Evolutionary conservation across 805 yeast species (phyloP).

Genomic region (Schwanniomyces pseudopolymorphus): DNA sequence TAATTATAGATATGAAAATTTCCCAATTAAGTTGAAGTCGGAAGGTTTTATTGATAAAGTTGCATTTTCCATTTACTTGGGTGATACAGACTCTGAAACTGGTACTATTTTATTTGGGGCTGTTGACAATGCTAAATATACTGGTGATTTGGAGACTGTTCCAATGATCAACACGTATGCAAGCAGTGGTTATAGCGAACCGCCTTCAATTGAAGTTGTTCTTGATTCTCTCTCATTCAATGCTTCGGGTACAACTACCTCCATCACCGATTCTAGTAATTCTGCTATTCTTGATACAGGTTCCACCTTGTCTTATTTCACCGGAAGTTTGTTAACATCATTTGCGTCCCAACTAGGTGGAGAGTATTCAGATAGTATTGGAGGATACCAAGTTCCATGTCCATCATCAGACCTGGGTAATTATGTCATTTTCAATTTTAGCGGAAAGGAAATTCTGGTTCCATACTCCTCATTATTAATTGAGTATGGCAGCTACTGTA

Average conservation of each 20-base stretch:
- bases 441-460: conserved; percentile 54
- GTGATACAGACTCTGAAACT: conserved; percentile 17
- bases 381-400: conserved; percentile 50
- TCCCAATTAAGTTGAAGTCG: conserved; percentile 32
- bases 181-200: conserved; percentile 27
- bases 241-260: conserved; percentile 6
- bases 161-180: conserved; percentile 43
- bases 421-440: conserved; percentile 49
- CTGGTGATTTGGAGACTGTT: conserved; percentile 31
- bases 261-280: conserved; percentile 17
- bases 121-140: conserved; percentile 41
- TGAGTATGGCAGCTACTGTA: conserved; percentile 17
- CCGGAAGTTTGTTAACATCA: conserved; percentile 29
- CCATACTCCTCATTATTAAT: conserved; percentile 38
- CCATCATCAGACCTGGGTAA: conserved; percentile 15
- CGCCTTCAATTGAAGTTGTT: conserved; percentile 51
- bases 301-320: conserved; percentile 43
- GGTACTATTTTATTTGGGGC: conserved; percentile 45
- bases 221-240: conserved; percentile 35
- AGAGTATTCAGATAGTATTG: conserved; percentile 35
- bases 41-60: conserved; percentile 33
- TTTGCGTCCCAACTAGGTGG: conserved; percentile 43
- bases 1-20: conserved; percentile 35
- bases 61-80: conserved; percentile 39
- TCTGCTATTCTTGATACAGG: conserved; percentile 36